Evolutionary conservation across 108 stramenopile genomes (phyloP), one percentile per base, ranked within the genome.

Genomic region (Parmales sp.): DNA sequence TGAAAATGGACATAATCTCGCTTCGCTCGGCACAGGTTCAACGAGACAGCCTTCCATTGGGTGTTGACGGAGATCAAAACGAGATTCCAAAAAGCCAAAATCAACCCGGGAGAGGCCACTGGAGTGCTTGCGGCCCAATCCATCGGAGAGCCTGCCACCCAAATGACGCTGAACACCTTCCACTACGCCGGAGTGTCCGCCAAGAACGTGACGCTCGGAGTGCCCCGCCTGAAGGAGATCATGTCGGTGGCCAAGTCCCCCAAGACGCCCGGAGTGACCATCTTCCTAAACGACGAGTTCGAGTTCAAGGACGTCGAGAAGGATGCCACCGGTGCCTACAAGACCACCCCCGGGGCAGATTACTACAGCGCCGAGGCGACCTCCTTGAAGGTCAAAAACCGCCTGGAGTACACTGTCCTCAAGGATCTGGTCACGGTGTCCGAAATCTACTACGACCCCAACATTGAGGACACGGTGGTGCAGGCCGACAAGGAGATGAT

Each of bases 121-220:
- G 98, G 98, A 60, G 95, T 98, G 7, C 84, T 97, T 64, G 98
- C 98, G 4, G 98, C 98, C 1, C 98, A 98, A 76, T 92, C 90
- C 68, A 91, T 98, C 66, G 98, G 98, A 19, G 95, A 98, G 75
- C 98, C 98, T 20, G 95, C 95, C 38, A 98, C 98, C n/a, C 98
- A 98, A 75, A 98, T 98, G 98, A 98, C 98, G 4, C 80, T 98
- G 44, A 91, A 91, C 75, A 98, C 98, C 28, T 98, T 98, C 78
- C 98, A 98, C 78, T 95, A 92, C 68, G 94, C 98, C 45, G 97
- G 97, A 69, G 94, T 98, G 29, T 89, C 88, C 29, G 95, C 98
- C 6, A 98, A 98, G 88, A 97, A 98, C 80, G 98, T 98, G 1
- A 98, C 98, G 7, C 80, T 98, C 22, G 98, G 98, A 60, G 98